Conservation (phyloP, 257 asterid species). For the Jacaranda mimosifolia region DNA sequence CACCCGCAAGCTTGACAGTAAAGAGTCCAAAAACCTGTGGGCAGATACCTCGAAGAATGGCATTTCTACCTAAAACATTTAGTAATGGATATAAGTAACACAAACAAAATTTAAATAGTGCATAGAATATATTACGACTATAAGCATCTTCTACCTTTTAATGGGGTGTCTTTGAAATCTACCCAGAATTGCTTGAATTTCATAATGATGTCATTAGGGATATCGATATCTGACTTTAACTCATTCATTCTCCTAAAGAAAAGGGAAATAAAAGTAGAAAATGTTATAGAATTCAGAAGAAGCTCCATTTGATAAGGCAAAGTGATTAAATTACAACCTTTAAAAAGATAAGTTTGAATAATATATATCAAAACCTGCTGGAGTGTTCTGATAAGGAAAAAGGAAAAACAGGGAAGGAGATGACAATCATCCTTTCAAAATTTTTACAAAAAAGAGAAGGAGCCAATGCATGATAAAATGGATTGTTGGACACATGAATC, state of each 20-base stretch:
- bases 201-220: conserved; percentile 70
- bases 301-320: conserved; percentile 18
- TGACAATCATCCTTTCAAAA: not conserved
- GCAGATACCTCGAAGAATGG: conserved; percentile 86
- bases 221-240: conserved; percentile 75
- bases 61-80: conserved; percentile 80
- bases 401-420: not conserved
- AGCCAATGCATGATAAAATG: not conserved
- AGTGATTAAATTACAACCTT: conserved; percentile 11
- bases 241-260: conserved; percentile 83
- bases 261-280: conserved; percentile 15
- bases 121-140: not conserved
- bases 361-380: not conserved
- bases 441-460: not conserved
- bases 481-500: not conserved
- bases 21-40: conserved; percentile 98
- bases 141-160: conserved; percentile 65
- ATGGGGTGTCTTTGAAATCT: conserved; percentile 72
- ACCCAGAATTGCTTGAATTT: conserved; percentile 88
- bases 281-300: conserved; percentile 7
- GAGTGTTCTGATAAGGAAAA: not conserved
- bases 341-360: not conserved
- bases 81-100: conserved; percentile 16
- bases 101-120: conserved; percentile 16
- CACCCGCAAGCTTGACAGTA: conserved; percentile 99